These are phyloP conservation scores for Cokeromyces recurvatus DNA, from an alignment of 371 early-diverging fungal species.

Conservation along the genomic window DNA sequence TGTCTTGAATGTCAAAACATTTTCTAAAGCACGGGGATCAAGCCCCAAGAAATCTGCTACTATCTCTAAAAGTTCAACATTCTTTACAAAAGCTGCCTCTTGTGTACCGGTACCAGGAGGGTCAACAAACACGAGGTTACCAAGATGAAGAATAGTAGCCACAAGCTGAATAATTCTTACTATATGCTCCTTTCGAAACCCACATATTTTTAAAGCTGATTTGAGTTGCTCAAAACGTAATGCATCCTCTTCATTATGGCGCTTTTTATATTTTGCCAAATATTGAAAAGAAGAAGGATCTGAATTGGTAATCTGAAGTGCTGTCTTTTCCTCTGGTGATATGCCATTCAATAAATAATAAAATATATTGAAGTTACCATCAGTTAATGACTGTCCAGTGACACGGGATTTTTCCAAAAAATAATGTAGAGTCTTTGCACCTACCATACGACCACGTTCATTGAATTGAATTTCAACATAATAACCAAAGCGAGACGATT, in stretches of 20 bases:
- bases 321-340: slow-evolving; percentile 35
- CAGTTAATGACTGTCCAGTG: slow-evolving; percentile 41
- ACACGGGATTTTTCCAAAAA: slow-evolving; percentile 84
- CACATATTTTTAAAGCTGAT: slow-evolving; percentile 73
- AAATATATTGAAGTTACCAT: slow-evolving; percentile 91
- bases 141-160: slow-evolving; percentile 86
- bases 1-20: slow-evolving; percentile 84
- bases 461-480: slow-evolving; percentile 90
- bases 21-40: slow-evolving; percentile 72
- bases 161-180: slow-evolving; percentile 81
- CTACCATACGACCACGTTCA: slow-evolving; percentile 50
- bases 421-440: slow-evolving; percentile 84
- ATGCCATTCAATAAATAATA: slow-evolving; percentile 71
- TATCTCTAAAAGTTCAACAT: slow-evolving; percentile 72
- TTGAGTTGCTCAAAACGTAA: slow-evolving; percentile 63
- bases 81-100: slow-evolving; percentile 72
- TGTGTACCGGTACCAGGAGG: slow-evolving; percentile 44
- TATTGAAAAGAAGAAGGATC: slow-evolving; percentile 19
- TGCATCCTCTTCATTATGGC: slow-evolving; percentile 18
- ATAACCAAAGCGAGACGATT: slow-evolving; percentile 85
- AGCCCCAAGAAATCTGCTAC: slow-evolving; percentile 87
- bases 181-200: slow-evolving; percentile 77
- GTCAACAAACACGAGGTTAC: slow-evolving; percentile 82
- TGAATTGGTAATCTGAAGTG: slow-evolving; percentile 17
- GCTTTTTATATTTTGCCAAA: slow-evolving; percentile 16